A percentile compares a stretch with the other conserved stretches of the same genome.
Evolutionary conservation across 2,329 filamentous ascomycete species (phyloP).

Genomic region (Hymenoscyphus fructigenus): DNA sequence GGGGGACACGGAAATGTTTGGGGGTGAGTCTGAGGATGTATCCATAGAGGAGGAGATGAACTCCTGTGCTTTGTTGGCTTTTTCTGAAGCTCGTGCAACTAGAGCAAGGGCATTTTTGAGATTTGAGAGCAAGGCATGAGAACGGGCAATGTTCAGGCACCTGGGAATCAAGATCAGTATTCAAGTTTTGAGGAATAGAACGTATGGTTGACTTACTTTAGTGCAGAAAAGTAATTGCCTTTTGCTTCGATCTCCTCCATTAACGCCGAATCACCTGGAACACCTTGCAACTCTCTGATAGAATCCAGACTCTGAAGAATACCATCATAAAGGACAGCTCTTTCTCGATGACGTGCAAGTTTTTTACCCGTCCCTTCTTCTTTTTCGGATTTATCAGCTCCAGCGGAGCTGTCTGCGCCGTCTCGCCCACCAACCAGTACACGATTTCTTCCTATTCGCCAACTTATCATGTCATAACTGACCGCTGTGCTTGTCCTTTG

Average conservation of each 20-base stretch:
- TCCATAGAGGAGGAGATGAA: constrained; percentile 43
- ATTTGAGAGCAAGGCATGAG: constrained; percentile 72
- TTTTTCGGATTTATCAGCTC: constrained; percentile 53
- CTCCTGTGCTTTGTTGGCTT: constrained; percentile 53
- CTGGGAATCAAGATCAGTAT: constrained; percentile 42
- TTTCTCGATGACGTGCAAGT: constrained; percentile 78
- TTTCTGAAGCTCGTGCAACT: constrained; percentile 67
- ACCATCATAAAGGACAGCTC: constrained; percentile 86
- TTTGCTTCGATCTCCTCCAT: constrained; percentile 76
- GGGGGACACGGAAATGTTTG: constrained; percentile 66
- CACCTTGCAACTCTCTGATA: constrained; percentile 84
- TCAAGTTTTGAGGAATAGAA: background rate
- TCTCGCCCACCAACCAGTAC: constrained; percentile 83
- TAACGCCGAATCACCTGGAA: constrained; percentile 78
- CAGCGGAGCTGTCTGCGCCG: constrained; percentile 56
- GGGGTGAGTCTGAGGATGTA: constrained; percentile 48
- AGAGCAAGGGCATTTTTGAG: constrained; percentile 82
- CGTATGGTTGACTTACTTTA: constrained; percentile 64
- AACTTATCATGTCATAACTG: constrained; percentile 90
- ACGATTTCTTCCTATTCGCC: constrained; percentile 90
- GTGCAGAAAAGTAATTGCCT: constrained; percentile 78
- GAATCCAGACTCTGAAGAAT: constrained; percentile 88
- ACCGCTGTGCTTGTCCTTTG: constrained; percentile 92
- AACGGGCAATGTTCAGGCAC: constrained; percentile 80
- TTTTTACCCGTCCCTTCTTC: constrained; percentile 72